Percentiles rank a stretch among this genome's conserved stretches.
These are phyloP conservation scores for Gynandropsis gynandra DNA, from an alignment of 345 rosid species.

Conservation along the genomic window DNA sequence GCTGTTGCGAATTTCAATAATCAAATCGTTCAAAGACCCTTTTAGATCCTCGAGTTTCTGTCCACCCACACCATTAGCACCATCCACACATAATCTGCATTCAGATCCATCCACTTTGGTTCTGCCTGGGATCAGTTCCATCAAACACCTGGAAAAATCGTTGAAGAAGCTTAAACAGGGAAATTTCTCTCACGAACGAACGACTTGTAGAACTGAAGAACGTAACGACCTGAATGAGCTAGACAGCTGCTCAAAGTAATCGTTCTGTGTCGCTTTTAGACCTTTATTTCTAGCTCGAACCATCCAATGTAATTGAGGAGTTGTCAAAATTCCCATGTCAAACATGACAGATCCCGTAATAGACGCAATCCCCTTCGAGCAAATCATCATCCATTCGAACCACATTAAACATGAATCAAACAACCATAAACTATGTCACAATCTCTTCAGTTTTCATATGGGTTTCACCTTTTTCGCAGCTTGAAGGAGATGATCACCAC, in stretches of 20 bases:
- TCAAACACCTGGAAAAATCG: constrained; percentile 40
- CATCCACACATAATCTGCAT: constrained; percentile 61
- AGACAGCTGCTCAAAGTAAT: constrained; percentile 72
- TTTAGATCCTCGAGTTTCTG: constrained; percentile 54
- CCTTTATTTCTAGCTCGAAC: constrained; percentile 79
- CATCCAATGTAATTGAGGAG: constrained; percentile 96
- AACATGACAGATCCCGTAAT: constrained; percentile 48
- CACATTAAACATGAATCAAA: not conserved
- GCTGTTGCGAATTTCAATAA: constrained; percentile 61
- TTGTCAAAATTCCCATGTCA: constrained; percentile 78
- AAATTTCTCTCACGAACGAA: not conserved
- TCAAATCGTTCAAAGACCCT: constrained; percentile 41
- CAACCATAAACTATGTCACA: not conserved
- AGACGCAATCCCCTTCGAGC: constrained; percentile 55
- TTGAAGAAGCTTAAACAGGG: constrained; percentile 7
- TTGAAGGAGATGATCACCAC: constrained; percentile 80
- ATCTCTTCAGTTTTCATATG: not conserved
- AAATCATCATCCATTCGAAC: constrained; percentile 5
- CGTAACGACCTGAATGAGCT: constrained; percentile 53
- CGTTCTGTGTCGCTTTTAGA: constrained; percentile 52
- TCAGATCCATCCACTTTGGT: constrained; percentile 16
- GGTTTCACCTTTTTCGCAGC: constrained; percentile 56
- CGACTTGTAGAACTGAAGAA: not conserved
- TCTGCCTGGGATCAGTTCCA: constrained; percentile 52
- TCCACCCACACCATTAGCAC: constrained; percentile 93